Conservation (phyloP, 805 yeast species). For the Starmerella bacillaris region DNA sequence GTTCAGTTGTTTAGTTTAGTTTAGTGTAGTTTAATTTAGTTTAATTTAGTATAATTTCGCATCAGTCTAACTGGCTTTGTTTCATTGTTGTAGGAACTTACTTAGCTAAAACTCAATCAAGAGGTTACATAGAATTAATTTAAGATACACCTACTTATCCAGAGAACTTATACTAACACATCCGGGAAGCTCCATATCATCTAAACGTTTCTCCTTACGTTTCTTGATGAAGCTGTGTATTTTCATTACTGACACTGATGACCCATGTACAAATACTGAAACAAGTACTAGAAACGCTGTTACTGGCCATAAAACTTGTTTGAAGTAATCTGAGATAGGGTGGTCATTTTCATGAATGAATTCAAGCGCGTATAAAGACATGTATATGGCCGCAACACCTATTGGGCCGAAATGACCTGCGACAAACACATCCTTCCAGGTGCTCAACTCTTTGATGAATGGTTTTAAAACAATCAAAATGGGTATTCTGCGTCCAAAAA, state of each 20-base stretch:
- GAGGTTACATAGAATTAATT: too few species aligned
- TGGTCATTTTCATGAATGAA: constrained; percentile 21
- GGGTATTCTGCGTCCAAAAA: constrained; percentile 24
- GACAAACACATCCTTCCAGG: constrained; percentile 51
- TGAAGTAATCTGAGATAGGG: constrained; percentile 24
- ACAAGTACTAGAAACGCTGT: constrained; percentile 61
- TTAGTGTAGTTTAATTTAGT: too few species aligned
- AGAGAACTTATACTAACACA: too few species aligned
- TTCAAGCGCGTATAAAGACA: constrained; percentile 28
- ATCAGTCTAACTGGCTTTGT: too few species aligned
- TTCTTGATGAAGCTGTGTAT: too few species aligned
- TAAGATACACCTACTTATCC: too few species aligned
- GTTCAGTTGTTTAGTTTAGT: too few species aligned
- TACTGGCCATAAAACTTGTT: constrained; percentile 63
- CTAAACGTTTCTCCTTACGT: too few species aligned
- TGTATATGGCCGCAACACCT: constrained; percentile 55
- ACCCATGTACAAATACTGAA: constrained; percentile 78
- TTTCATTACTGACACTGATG: constrained; percentile 37
- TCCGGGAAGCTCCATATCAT: too few species aligned
- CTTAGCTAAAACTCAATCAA: too few species aligned
- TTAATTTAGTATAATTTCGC: too few species aligned
- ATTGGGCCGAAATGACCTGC: constrained; percentile 67
- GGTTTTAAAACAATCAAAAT: constrained; percentile 31
- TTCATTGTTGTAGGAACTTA: too few species aligned
- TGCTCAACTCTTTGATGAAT: constrained; percentile 40